Evolutionary conservation across 495 filamentous ascomycete genomes (phyloP), one percentile per base, ranked within the genome.

Genomic region (Thermothielavioides terrestris): DNA sequence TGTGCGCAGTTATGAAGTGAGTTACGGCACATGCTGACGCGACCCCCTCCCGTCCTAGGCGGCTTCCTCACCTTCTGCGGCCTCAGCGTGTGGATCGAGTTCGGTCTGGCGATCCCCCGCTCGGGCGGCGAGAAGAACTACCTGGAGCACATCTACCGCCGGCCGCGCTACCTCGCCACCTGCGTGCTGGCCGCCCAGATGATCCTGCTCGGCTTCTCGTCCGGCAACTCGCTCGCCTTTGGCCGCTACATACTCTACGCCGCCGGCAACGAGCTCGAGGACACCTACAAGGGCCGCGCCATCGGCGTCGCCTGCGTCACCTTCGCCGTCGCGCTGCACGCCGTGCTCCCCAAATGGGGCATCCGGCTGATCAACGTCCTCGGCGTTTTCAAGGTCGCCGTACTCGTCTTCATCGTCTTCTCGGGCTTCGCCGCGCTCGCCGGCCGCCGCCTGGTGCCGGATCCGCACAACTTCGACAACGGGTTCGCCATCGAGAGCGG

Each of bases 181-280:
- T 76, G 71, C 52, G 74, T 83, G 58, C 80, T 78, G 50, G 74
- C 76, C 15, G 65, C 74, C 1, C 79, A 81, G 53, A 76, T 79
- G 42, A 71, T 82, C 34, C 60, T 77, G 9, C 63, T 79, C 2
- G 71, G 71, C 14, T 74, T 72, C 49, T 69, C 69, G 25, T 73
- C 79, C 4, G 76, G 75, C 3, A 86, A 86, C 67, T 78, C 77
- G 31, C 75, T 86, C 39, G 77, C 83, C 3, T 83, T 86, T 30
- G 82, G 81, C 41, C 68, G 80, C 45, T 86, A 86, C 57, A 72
- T 83, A 34, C 76, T 86, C 59, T 77, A 76, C 53, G 82, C 82
- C 0, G 69, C 78, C 0, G 75, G 77, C 21, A 64, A 59, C 43
- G 58, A 77, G 14, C 71, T 75, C 18, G 45, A 52, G 4, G 75